Conservation (phyloP, 2,329 filamentous ascomycete species). For the Scedosporium boydii region DNA sequence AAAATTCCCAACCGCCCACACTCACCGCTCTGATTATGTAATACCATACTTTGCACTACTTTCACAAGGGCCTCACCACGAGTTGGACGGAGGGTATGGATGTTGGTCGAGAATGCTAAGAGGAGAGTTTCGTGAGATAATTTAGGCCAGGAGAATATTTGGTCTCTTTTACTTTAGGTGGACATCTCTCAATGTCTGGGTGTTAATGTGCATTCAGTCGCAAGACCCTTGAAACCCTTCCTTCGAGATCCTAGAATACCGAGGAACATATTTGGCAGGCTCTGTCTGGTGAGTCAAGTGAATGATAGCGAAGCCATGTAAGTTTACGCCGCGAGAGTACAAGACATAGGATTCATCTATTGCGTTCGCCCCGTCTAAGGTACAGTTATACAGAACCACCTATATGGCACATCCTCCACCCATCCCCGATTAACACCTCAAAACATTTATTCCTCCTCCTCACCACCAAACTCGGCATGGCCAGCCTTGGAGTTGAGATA, state of each 20-base stretch:
- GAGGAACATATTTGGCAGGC: too few species aligned
- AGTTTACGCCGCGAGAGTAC: neutral
- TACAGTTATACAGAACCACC: constrained; percentile 30
- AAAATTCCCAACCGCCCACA: neutral
- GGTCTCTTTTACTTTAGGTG: too few species aligned
- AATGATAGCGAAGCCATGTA: neutral
- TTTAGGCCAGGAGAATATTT: too few species aligned
- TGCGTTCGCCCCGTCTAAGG: constrained; percentile 25
- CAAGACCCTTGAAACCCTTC: too few species aligned
- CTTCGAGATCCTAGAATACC: too few species aligned
- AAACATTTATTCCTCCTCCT: constrained; percentile 28
- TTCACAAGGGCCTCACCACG: neutral
- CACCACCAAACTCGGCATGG: constrained; percentile 41
- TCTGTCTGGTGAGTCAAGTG: too few species aligned
- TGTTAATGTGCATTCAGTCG: too few species aligned
- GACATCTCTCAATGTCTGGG: too few species aligned
- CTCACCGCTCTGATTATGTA: neutral
- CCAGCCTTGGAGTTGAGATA: constrained; percentile 74
- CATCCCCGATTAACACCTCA: constrained; percentile 1
- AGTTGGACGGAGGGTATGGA: too few species aligned
- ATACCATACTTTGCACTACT: neutral
- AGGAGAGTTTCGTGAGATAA: too few species aligned
- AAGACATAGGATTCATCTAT: constrained; percentile 21
- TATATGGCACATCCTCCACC: constrained; percentile 18
- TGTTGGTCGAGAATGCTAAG: too few species aligned